Evolutionary conservation across 495 filamentous ascomycete species (phyloP), one percentile per base, ranked within the genome.

Genomic region (Astrothelium subdiscretum): DNA sequence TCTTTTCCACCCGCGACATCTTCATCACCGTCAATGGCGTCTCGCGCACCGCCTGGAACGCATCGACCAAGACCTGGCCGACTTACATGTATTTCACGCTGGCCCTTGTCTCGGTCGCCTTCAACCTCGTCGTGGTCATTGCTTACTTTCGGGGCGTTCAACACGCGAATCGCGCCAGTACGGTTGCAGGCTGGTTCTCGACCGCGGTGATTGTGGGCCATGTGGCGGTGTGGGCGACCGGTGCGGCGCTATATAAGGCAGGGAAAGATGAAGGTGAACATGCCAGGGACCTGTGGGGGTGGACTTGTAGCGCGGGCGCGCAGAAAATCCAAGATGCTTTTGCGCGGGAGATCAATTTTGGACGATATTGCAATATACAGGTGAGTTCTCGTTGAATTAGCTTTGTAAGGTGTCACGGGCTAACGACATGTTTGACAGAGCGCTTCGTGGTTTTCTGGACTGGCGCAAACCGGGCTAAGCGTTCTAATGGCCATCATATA

Each of bases 241-340:
- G 20, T 20, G 65, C 57, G 24, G 58, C 31, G 8, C 22, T 58
- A 15, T 66, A 66, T 57, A 6, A 32, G 18, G 51, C 35, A 26
- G 61, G 58, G 5, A 66, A 61, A n/a, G 61, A 64, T 35, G 54
- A 52, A 8, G 61, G 59, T 0, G 42, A 61, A 24, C 32, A 58
- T 32, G 59, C 40, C n/a, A 70, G 66, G 27, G 72, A 75, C 63
- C 61, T 75, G 8, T 75, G 73, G 73, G 73, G 73, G 1, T 75
- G 73, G 73, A 69, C 69, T 18, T 75, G 73, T 63, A 67, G 63
- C 48, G 29, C 44, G 15, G 66, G 65, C 6, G 73, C 73, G 44
- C 24, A 66, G 38, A 59, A 59, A 59, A 70, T 74, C 11, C 73
- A 75, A 62, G 59, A 68, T 20, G 63, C 62, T n/a, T 70, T 72